Conservation (phyloP, 2,329 filamentous ascomycete genomes). For the Amesomyces nigricolor region DNA sequence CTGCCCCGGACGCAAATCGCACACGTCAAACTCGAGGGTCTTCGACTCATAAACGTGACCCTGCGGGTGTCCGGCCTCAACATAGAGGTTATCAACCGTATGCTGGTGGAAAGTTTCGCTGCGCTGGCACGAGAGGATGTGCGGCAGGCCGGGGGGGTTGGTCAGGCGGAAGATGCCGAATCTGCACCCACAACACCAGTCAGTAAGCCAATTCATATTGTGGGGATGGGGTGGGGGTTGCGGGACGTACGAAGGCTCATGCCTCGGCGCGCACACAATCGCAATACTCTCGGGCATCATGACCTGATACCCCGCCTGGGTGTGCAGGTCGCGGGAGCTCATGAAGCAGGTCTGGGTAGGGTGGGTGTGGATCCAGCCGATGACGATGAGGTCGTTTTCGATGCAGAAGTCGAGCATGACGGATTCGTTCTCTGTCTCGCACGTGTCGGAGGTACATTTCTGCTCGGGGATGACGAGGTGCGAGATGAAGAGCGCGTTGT, state of each 20-base stretch:
- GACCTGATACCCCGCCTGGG: slow-evolving; percentile 87
- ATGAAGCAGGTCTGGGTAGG: slow-evolving; percentile 97
- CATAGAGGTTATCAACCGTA: slow-evolving; percentile 65
- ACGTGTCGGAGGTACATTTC: slow-evolving; percentile 83
- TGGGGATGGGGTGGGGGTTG: not conserved
- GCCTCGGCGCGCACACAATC: slow-evolving; percentile 88
- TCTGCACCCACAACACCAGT: slow-evolving; percentile 38
- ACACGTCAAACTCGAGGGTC: slow-evolving; percentile 55
- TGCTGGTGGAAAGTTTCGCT: slow-evolving; percentile 80
- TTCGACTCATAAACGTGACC: slow-evolving; percentile 67
- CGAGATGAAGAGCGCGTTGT: slow-evolving; percentile 88
- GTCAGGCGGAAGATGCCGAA: slow-evolving; percentile 92
- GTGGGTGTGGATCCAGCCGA: slow-evolving; percentile 98
- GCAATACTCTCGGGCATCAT: slow-evolving; percentile 96
- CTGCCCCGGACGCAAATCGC: slow-evolving; percentile 42
- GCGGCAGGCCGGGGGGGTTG: slow-evolving; percentile 80
- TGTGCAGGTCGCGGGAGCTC: slow-evolving; percentile 90
- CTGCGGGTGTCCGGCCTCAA: slow-evolving; percentile 59
- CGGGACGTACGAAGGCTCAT: slow-evolving; percentile 61
- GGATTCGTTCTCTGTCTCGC: slow-evolving; percentile 84
- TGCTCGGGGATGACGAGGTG: slow-evolving; percentile 88
- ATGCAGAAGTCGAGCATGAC: slow-evolving; percentile 87
- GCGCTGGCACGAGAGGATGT: slow-evolving; percentile 74
- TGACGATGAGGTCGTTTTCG: slow-evolving; percentile 71
- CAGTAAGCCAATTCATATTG: not conserved